Percentiles rank a stretch among this genome's conserved stretches.
These are phyloP conservation scores for Pichia exigua DNA, from an alignment of 805 yeast genomes.

Conservation along the genomic window DNA sequence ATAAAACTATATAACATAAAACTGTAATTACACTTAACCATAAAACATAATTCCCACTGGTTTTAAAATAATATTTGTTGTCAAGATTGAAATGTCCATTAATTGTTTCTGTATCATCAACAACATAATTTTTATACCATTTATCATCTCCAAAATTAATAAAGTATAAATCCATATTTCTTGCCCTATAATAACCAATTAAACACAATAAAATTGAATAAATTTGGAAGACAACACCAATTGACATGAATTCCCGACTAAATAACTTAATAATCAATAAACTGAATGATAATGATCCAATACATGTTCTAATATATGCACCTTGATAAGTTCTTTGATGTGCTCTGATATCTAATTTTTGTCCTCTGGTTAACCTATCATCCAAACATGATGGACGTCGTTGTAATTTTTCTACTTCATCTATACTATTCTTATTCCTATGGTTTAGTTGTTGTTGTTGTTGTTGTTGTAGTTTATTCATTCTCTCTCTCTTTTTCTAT, in stretches of 20 bases:
- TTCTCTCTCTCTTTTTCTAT: too few species aligned
- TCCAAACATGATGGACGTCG: constrained; percentile 29
- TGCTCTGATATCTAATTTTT: constrained; percentile 50
- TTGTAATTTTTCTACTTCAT: not conserved
- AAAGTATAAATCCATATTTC: constrained; percentile 27
- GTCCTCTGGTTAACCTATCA: constrained; percentile 31
- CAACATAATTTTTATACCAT: constrained; percentile 15
- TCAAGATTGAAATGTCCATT: constrained; percentile 9
- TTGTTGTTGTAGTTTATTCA: not conserved
- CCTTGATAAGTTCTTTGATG: constrained; percentile 83
- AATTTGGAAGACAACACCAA: constrained; percentile 58
- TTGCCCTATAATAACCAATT: constrained; percentile 30
- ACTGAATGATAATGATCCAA: constrained; percentile 59
- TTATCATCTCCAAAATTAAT: constrained; percentile 19
- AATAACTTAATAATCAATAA: constrained; percentile 59
- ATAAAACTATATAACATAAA: constrained; percentile 41
- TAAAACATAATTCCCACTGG: constrained; percentile 57
- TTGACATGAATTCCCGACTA: constrained; percentile 52
- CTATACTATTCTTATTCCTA: not conserved
- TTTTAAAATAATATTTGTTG: constrained; percentile 35
- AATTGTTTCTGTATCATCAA: not conserved
- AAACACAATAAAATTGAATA: constrained; percentile 44
- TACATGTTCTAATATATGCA: constrained; percentile 67
- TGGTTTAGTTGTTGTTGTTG: not conserved
- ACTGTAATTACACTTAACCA: constrained; percentile 43